Conservation (phyloP, 208 protist species). For the Tritrichomonas musculus region DNA sequence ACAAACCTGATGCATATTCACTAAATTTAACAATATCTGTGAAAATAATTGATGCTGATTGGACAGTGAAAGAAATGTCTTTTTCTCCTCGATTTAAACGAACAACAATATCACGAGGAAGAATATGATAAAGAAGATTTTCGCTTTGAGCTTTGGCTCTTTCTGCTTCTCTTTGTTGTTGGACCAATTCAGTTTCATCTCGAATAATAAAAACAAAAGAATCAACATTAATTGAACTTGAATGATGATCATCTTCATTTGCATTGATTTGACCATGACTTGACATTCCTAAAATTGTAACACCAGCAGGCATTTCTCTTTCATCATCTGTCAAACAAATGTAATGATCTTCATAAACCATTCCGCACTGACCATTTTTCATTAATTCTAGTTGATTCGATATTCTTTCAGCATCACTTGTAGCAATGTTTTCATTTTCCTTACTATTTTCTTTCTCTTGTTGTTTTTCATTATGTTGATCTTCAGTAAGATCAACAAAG, state of each 20-base stretch:
- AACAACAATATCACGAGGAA: neutral
- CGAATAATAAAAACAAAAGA: neutral
- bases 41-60: constrained; percentile 6
- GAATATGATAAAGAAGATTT: neutral
- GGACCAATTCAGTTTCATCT: neutral
- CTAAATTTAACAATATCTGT: neutral
- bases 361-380: neutral
- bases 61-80: constrained; percentile 1
- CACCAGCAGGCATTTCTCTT: neutral
- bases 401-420: too few species aligned
- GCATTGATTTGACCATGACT: too few species aligned
- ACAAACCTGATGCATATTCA: neutral
- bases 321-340: neutral
- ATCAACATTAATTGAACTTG: neutral
- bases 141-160: neutral
- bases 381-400: neutral
- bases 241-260: too few species aligned
- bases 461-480: too few species aligned
- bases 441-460: too few species aligned
- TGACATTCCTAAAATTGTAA: neutral
- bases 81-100: neutral
- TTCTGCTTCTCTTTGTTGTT: neutral
- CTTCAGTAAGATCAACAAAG: neutral
- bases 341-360: neutral
- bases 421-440: too few species aligned